phyloP scores from a whole-genome alignment of 768 basidiomycete species.

The Mycena chlorophos region DNA sequence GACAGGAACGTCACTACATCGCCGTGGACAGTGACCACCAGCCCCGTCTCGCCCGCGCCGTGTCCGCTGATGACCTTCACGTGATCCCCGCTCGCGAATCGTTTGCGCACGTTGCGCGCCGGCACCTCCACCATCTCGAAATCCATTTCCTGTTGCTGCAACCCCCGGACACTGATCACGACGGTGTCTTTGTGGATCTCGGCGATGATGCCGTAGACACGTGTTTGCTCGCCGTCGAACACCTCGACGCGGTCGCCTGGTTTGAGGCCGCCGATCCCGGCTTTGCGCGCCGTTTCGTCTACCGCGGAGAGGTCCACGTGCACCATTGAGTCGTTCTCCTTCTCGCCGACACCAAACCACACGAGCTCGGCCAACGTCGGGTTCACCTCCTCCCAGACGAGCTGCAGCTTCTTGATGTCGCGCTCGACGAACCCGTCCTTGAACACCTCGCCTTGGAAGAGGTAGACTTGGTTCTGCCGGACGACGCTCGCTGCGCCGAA shows the following conservation, averaged over 20 bases:
- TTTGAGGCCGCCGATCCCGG: constrained; percentile 90
- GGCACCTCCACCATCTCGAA: constrained; percentile 85
- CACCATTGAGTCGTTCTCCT: constrained; percentile 66
- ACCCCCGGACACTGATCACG: constrained; percentile 71
- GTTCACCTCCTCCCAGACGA: constrained; percentile 85
- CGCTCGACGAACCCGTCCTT: constrained; percentile 95
- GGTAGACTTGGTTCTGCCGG: constrained; percentile 70
- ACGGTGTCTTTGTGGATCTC: constrained; percentile 87
- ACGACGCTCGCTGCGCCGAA: constrained; percentile 78
- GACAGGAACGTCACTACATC: constrained; percentile 94
- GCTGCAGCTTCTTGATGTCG: constrained; percentile 79
- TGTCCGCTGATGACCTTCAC: constrained; percentile 97
- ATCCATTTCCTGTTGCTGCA: constrained; percentile 62
- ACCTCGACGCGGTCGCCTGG: constrained; percentile 98
- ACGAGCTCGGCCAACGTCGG: constrained; percentile 97
- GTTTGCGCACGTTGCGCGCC: constrained; percentile 86
- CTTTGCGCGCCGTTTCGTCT: constrained; percentile 87
- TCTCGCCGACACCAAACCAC: constrained; percentile 72
- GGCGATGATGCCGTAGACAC: constrained; percentile 89
- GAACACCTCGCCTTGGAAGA: constrained; percentile 93
- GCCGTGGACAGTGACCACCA: constrained; percentile 88
- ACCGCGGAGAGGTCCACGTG: constrained; percentile 88
- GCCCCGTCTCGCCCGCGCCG: constrained; percentile 92
- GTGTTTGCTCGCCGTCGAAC: constrained; percentile 93
- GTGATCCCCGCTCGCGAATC: constrained; percentile 96